These are phyloP conservation scores for Oxyria digyna DNA, from an alignment of 148 eudicot species.

Conservation along the genomic window DNA sequence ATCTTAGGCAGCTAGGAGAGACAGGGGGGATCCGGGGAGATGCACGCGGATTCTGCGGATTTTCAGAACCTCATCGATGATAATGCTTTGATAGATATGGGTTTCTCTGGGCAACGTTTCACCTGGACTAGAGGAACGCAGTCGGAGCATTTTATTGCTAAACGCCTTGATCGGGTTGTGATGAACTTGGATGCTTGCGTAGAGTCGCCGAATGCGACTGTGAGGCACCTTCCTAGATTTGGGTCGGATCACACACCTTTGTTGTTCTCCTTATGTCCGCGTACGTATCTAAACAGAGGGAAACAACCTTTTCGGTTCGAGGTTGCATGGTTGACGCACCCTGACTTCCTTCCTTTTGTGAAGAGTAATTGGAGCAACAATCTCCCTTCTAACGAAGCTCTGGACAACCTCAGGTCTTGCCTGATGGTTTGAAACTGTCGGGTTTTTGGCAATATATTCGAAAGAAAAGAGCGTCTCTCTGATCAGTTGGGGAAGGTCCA, in stretches of 20 bases:
- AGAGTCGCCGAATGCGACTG: background rate
- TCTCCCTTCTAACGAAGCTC: too few species aligned
- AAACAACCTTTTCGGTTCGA: background rate
- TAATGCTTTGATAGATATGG: too few species aligned
- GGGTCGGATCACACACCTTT: background rate
- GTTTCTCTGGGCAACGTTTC: too few species aligned
- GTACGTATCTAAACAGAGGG: too few species aligned
- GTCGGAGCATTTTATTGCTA: background rate
- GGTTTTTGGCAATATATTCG: background rate
- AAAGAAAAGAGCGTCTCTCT: background rate
- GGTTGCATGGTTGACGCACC: background rate
- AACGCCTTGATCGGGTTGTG: background rate
- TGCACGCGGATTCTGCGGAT: too few species aligned
- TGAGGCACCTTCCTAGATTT: background rate
- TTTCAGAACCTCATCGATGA: too few species aligned
- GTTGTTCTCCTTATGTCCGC: background rate
- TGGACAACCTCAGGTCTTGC: background rate
- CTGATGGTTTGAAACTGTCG: background rate
- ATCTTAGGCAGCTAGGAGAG: too few species aligned
- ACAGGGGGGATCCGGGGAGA: too few species aligned
- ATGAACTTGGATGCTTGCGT: background rate
- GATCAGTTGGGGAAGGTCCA: too few species aligned
- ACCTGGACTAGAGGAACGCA: too few species aligned
- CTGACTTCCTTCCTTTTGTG: background rate
- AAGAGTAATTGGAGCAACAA: too few species aligned